phyloP scores from a whole-genome alignment of 2,329 filamentous ascomycete species.

The Fusarium sterilihyphosum region DNA sequence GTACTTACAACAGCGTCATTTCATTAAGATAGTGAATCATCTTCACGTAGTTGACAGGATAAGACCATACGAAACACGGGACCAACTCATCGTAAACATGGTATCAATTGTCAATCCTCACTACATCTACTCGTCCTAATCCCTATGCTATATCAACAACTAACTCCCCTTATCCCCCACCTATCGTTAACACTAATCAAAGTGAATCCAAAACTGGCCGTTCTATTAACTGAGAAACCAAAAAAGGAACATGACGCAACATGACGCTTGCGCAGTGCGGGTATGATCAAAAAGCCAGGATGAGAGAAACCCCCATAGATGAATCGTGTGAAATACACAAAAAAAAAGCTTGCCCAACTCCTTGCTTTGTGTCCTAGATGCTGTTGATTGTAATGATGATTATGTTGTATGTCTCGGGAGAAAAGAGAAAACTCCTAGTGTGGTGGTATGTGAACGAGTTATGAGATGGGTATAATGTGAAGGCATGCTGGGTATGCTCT shows the following conservation, averaged over 20 bases:
- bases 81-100: constrained; percentile 24
- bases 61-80: neutral
- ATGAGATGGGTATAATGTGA: constrained; percentile 29
- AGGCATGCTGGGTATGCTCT: constrained; percentile 35
- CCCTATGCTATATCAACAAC: constrained; percentile 20
- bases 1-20: too few relatives aligned
- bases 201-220: constrained; percentile 19
- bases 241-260: constrained; percentile 13
- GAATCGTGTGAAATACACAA: constrained; percentile 28
- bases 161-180: constrained; percentile 10
- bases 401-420: constrained; percentile 15
- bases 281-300: constrained; percentile 33
- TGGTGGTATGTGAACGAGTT: constrained; percentile 1
- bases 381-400: constrained; percentile 30
- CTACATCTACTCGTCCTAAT: constrained; percentile 28
- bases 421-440: neutral
- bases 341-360: constrained; percentile 39
- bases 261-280: constrained; percentile 7
- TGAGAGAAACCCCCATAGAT: constrained; percentile 24
- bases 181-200: constrained; percentile 13
- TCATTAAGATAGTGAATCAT: too few relatives aligned
- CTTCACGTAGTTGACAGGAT: neutral
- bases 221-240: constrained; percentile 12
- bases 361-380: constrained; percentile 40
- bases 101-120: constrained; percentile 40